These are phyloP conservation scores for Musa schizocarpa DNA, from an alignment of 176 grass and related monocot species.

Conservation along the genomic window DNA sequence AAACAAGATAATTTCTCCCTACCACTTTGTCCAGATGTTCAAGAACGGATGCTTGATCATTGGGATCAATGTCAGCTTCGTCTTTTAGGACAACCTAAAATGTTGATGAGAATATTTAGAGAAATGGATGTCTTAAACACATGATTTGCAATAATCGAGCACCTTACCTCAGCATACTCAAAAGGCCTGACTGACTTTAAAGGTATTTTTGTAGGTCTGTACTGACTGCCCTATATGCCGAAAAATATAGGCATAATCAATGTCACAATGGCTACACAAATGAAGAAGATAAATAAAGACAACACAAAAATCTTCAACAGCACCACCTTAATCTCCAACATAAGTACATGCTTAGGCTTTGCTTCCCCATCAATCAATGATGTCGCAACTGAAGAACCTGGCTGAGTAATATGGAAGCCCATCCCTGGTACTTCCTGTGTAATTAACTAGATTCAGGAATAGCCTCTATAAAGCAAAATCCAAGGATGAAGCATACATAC, in stretches of 20 bases:
- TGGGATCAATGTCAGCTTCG: slow-evolving; percentile 44
- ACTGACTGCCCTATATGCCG: slow-evolving; percentile 50
- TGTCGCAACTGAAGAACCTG: slow-evolving; percentile 75
- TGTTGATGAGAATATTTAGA: neutral
- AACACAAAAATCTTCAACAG: neutral
- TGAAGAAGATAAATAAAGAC: slow-evolving; percentile 4
- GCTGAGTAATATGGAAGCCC: slow-evolving; percentile 85
- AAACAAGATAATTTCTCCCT: slow-evolving; percentile 6
- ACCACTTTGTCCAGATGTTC: slow-evolving; percentile 73
- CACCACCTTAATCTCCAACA: slow-evolving; percentile 76
- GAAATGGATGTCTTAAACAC: neutral
- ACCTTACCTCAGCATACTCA: slow-evolving; percentile 58
- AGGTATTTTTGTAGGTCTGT: slow-evolving; percentile 69
- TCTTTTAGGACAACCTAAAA: slow-evolving; percentile 69
- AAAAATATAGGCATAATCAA: slow-evolving; percentile 23
- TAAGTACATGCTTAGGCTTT: slow-evolving; percentile 63
- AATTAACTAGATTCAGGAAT: neutral
- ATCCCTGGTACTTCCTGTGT: slow-evolving; percentile 61
- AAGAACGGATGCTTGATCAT: slow-evolving; percentile 36
- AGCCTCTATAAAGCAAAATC: slow-evolving; percentile 1
- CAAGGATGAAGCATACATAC: neutral
- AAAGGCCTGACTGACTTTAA: slow-evolving; percentile 72
- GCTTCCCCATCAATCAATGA: slow-evolving; percentile 61
- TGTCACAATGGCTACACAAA: neutral
- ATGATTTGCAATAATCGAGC: neutral